Conservation (phyloP, 192 early-diverging fungal species). For the Linnemannia hyalina region DNA sequence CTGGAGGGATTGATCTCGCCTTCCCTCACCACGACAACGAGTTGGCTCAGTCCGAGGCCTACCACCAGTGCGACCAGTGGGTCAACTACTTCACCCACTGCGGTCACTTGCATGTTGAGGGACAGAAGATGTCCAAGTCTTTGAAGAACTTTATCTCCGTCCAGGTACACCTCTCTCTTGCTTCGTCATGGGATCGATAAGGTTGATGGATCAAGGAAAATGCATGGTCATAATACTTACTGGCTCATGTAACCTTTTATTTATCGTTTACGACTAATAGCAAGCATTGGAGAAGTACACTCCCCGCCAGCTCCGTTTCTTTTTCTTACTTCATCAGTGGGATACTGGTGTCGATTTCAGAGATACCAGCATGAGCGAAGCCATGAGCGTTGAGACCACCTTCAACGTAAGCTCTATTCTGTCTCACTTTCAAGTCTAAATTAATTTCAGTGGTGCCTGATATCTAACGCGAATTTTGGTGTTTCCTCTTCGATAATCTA, state of each 20-base stretch:
- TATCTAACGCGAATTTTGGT: neutral
- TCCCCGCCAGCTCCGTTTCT: conserved; percentile 87
- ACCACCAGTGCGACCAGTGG: conserved; percentile 93
- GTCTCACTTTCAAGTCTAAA: neutral
- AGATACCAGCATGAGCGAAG: conserved; percentile 80
- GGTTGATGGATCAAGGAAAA: neutral
- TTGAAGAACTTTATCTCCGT: conserved; percentile 99
- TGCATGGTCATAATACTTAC: neutral
- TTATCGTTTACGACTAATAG: conserved; percentile 14
- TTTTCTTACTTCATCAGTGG: conserved; percentile 93
- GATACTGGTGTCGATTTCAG: conserved; percentile 89
- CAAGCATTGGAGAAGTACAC: conserved; percentile 86
- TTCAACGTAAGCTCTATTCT: conserved; percentile 71
- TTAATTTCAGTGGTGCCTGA: neutral
- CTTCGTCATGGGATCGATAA: neutral
- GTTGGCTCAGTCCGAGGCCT: conserved; percentile 95
- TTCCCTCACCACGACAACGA: conserved; percentile 99
- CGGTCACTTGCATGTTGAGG: conserved; percentile 95
- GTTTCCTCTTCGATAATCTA: conserved; percentile 32
- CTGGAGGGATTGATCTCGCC: conserved; percentile 94
- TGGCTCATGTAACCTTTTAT: neutral
- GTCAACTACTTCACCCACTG: conserved; percentile 99
- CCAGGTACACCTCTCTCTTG: conserved; percentile 55
- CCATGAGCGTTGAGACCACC: conserved; percentile 78
- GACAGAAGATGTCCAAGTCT: conserved; percentile 98